These are phyloP conservation scores for Colletotrichum siamense DNA, from an alignment of 2,329 filamentous ascomycete genomes.

Conservation along the genomic window DNA sequence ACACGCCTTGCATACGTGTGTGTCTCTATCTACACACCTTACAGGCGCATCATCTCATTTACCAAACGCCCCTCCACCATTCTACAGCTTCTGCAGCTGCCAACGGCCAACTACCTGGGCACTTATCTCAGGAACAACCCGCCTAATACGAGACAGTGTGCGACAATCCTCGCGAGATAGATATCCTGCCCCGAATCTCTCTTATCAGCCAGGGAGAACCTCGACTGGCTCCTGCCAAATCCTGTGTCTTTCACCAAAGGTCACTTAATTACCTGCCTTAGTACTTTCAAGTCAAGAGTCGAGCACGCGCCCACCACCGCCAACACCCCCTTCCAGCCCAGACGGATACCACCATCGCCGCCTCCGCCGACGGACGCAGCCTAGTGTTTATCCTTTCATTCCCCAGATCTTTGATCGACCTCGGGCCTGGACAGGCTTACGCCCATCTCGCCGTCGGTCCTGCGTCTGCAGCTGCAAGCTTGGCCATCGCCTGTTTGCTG, in stretches of 20 bases:
- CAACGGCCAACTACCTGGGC: slow-evolving; percentile 4
- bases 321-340: neutral
- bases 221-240: neutral
- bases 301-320: neutral
- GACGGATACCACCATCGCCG: slow-evolving; percentile 3
- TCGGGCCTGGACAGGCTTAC: neutral
- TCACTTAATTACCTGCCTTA: neutral
- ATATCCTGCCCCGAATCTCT: neutral
- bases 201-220: slow-evolving; percentile 6
- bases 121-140: slow-evolving; percentile 17
- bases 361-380: slow-evolving; percentile 18
- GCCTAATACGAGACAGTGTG: slow-evolving; percentile 2
- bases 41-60: neutral
- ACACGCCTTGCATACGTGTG: neutral
- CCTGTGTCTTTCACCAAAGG: neutral
- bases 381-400: slow-evolving; percentile 14
- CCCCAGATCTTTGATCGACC: slow-evolving; percentile 22
- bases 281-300: neutral
- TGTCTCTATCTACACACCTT: slow-evolving; percentile 6
- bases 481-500: slow-evolving; percentile 11
- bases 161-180: slow-evolving; percentile 12
- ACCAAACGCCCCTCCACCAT: slow-evolving; percentile 6
- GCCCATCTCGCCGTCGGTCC: neutral
- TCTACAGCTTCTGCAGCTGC: slow-evolving; percentile 17
- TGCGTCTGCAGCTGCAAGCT: slow-evolving; percentile 7